phyloP scores from a whole-genome alignment of 2,329 filamentous ascomycete genomes.

The Colletotrichum graminicola region DNA sequence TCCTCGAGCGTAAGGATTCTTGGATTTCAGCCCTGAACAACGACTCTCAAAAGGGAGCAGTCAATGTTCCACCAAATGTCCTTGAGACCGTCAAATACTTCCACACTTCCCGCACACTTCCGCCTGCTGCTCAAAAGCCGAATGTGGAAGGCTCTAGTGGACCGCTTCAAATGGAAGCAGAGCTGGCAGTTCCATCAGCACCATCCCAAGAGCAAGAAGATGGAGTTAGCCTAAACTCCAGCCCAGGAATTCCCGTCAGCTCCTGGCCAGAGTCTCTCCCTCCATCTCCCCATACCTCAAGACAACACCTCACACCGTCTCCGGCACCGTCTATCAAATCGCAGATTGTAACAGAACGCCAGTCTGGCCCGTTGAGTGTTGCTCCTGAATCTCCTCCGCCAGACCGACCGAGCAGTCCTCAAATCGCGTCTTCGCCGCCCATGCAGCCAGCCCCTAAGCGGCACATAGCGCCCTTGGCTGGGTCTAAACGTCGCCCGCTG shows the following conservation, averaged over 20 bases:
- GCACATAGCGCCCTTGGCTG: not conserved
- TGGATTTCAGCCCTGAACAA: conserved; percentile 52
- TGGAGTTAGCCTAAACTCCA: not conserved
- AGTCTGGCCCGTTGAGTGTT: not conserved
- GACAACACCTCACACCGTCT: not conserved
- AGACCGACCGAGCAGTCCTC: conserved; percentile 32
- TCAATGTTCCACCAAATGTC: conserved; percentile 53
- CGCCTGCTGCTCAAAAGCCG: conserved; percentile 37
- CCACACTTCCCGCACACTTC: conserved; percentile 34
- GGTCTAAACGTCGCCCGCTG: conserved; percentile 23
- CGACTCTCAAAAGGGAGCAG: conserved; percentile 43
- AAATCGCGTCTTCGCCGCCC: conserved; percentile 19
- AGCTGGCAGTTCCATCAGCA: not conserved
- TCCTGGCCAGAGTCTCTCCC: conserved; percentile 46
- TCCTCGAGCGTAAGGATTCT: conserved; percentile 52
- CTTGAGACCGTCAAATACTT: conserved; percentile 49
- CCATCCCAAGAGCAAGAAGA: not conserved
- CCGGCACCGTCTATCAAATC: conserved; percentile 34
- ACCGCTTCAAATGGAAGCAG: not conserved
- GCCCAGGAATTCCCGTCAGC: conserved; percentile 5
- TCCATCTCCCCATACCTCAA: not conserved
- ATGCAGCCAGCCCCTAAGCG: conserved; percentile 8
- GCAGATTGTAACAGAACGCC: conserved; percentile 24
- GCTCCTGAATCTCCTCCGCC: conserved; percentile 37
- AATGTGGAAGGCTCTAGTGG: conserved; percentile 4